Conservation (phyloP, 23 red algal species). For the Chondrus crispus region DNA sequence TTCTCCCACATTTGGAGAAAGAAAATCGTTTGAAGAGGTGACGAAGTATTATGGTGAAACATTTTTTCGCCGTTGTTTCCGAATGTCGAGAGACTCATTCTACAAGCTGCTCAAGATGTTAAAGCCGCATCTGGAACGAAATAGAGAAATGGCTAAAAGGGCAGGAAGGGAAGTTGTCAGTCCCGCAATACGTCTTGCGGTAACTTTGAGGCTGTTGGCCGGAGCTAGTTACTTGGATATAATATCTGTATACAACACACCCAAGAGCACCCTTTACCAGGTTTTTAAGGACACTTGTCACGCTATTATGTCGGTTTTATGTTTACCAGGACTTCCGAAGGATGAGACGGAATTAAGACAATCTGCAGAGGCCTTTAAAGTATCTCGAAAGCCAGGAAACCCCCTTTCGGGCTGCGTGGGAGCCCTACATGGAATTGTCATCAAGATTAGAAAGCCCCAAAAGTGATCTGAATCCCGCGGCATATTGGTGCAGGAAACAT, state of each 20-base stretch:
- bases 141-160: neutral
- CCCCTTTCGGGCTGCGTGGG: neutral
- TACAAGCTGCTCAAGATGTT: neutral
- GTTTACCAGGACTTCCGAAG: neutral
- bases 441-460: neutral
- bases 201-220: neutral
- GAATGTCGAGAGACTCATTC: neutral
- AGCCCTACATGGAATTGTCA: neutral
- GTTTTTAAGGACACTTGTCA: neutral
- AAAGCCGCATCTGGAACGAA: neutral
- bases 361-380: neutral
- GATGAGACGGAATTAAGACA: neutral
- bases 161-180: neutral
- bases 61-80: neutral
- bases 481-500: neutral
- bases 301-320: neutral
- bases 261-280: neutral
- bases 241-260: neutral
- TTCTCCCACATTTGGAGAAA: too few relatives aligned
- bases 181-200: neutral
- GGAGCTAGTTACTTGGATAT: slow-evolving; percentile 1
- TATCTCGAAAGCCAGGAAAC: neutral
- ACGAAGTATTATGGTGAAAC: too few relatives aligned
- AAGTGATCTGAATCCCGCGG: neutral
- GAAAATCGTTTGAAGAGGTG: too few relatives aligned